A percentile compares a stretch with the other conserved stretches of the same genome.
Evolutionary conservation across 768 basidiomycete genomes (phyloP).

Genomic region (Tylopilus intermedius): DNA sequence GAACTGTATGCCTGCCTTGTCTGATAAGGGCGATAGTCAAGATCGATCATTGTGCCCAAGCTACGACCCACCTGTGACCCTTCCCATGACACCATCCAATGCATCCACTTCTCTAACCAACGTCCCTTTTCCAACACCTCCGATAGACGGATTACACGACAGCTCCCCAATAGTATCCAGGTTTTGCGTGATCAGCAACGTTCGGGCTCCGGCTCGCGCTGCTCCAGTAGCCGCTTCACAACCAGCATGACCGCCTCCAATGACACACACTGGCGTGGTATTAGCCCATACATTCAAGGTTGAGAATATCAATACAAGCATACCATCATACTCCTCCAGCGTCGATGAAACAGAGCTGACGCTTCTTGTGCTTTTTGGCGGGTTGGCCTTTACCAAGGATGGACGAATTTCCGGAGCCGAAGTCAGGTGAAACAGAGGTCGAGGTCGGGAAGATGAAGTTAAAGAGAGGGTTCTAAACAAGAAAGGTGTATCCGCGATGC

Average conservation of each 20-base stretch:
- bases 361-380: neutral
- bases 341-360: neutral
- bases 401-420: neutral
- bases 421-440: neutral
- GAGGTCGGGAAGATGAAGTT: neutral
- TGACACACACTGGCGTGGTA: conserved; percentile 63
- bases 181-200: conserved; percentile 76
- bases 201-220: conserved; percentile 77
- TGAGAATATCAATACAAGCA: neutral
- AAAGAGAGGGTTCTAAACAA: neutral
- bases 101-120: conserved; percentile 90
- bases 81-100: conserved; percentile 80
- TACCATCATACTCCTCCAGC: conserved; percentile 24
- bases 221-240: conserved; percentile 88
- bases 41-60: neutral
- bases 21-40: conserved; percentile 34
- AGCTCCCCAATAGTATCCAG: conserved; percentile 77
- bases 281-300: conserved; percentile 24
- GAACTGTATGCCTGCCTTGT: conserved; percentile 86
- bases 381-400: neutral
- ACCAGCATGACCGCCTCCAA: conserved; percentile 91
- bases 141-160: conserved; percentile 90
- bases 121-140: conserved; percentile 89
- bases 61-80: conserved; percentile 59
- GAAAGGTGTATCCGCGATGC: neutral